Evolutionary conservation across 305 asterid genomes (phyloP), one percentile per base, ranked within the genome.

Genomic region (Solanum aculeatissimum): DNA sequence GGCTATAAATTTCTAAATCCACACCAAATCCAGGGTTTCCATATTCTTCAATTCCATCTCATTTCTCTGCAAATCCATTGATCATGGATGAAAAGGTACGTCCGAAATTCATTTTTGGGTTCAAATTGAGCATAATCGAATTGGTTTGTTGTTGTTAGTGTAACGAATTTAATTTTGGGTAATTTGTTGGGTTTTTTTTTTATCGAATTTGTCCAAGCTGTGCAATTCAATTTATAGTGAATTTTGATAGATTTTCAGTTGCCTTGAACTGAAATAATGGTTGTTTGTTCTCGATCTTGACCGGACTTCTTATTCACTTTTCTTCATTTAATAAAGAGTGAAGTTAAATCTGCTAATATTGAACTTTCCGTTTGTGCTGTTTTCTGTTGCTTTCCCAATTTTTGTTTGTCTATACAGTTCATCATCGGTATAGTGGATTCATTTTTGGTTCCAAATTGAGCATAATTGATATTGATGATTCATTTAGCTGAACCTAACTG

Each of bases 221-320:
- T 25, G 16, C 8, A 47, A 14, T 25, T 74, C 60, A 69, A 2
- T 47, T 47, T 47, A 47, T 9, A 9, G 62, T 47, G 10, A 25
- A 25, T 47, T 47, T 74, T 74, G 62, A 74, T 47, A 25, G 58
- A 74, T 47, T 68, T 69, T 47, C 62, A 51, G 81, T 74, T 27
- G 10, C 0, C 2, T 4, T 74, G 86, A 87, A 88, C 94, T 93
- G 93, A 91, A 89, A 91, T 90, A 85, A 88, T 81, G 87, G 89
- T 90, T 87, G 84, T 80, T 87, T 82, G 18, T 69, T 69, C 27
- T n/a, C 19, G 19, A 38, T 69, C 10, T 69, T 69, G 78, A 69
- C 40, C 78, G 19, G 77, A 69, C 16, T 69, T 69, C 51, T 69
- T 66, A 10, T 66, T 68, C 23, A 54, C 23, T 54, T 88, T 85